Evolutionary conservation across 73 alveolate genomes (phyloP).

Genomic region (Paramecium octaurelia): DNA sequence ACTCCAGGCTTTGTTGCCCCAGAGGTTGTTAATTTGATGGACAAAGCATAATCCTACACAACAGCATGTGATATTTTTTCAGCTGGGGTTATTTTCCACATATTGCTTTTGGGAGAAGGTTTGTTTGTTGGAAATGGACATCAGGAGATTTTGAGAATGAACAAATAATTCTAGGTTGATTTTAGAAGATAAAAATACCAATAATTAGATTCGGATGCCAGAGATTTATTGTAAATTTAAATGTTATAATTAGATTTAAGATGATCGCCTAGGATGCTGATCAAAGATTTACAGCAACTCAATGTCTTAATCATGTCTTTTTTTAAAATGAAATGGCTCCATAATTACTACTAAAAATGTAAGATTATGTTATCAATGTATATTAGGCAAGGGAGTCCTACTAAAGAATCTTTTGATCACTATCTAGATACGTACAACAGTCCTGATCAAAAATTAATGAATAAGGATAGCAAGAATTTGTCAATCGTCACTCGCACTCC

Average conservation of each 20-base stretch:
- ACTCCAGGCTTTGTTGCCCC: slow-evolving; percentile 83
- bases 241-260: neutral
- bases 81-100: slow-evolving; percentile 59
- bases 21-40: slow-evolving; percentile 63
- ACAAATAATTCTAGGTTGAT: neutral
- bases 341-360: neutral
- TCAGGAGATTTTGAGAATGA: neutral
- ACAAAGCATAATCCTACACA: slow-evolving; percentile 20
- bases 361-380: neutral
- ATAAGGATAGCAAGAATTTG: neutral
- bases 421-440: neutral
- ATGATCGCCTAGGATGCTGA: slow-evolving; percentile 1
- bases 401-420: neutral
- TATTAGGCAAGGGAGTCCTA: neutral
- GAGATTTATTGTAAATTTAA: neutral
- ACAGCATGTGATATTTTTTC: slow-evolving; percentile 52
- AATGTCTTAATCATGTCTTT: slow-evolving; percentile 1
- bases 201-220: slow-evolving; percentile 23
- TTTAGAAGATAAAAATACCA: neutral
- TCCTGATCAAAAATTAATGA: slow-evolving; percentile 10
- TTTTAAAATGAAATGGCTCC: neutral
- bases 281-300: neutral
- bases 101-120: slow-evolving; percentile 29
- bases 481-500: slow-evolving; percentile 45
- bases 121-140: slow-evolving; percentile 31